phyloP scores from a whole-genome alignment of 2,329 filamentous ascomycete genomes.

The Neocatenulostroma microsporum region DNA sequence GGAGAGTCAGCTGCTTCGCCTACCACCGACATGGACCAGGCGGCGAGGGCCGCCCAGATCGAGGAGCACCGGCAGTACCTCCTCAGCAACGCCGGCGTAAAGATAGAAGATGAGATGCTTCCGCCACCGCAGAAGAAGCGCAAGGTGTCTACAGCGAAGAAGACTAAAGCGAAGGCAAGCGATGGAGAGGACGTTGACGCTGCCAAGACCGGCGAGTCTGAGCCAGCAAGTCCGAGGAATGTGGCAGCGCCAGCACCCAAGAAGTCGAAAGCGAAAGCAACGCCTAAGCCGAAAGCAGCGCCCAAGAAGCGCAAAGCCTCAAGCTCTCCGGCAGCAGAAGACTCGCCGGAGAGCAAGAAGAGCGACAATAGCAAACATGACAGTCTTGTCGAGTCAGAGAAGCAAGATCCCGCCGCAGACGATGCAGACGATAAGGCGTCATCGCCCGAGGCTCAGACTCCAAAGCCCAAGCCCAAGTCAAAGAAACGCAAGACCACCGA shows the following conservation, averaged over 20 bases:
- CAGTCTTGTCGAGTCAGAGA: no score
- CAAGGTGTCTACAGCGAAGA: not conserved
- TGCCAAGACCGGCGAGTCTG: not conserved
- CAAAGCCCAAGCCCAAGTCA: not conserved
- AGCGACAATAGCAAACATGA: conserved; percentile 1
- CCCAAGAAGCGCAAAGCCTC: conserved; percentile 1
- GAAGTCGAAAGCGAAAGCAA: no score
- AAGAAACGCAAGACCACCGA: no score
- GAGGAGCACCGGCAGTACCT: conserved; percentile 6
- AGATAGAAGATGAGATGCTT: not conserved
- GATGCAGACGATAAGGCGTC: not conserved
- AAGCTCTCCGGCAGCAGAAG: no score
- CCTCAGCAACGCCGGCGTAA: not conserved
- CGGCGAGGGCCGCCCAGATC: not conserved
- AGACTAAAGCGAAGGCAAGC: not conserved
- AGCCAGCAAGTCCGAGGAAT: conserved; percentile 3
- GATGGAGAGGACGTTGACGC: conserved; percentile 4
- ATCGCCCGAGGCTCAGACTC: not conserved
- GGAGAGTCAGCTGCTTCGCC: no score
- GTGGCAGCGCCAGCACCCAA: not conserved
- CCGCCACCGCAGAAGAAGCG: conserved; percentile 1
- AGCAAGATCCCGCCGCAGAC: no score
- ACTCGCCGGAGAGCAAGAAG: conserved; percentile 1
- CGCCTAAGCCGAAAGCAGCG: conserved; percentile 3
- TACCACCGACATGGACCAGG: not conserved